Evolutionary conservation across 73 alveolate genomes (phyloP).

Genomic region (Tetrahymena elliotti): DNA sequence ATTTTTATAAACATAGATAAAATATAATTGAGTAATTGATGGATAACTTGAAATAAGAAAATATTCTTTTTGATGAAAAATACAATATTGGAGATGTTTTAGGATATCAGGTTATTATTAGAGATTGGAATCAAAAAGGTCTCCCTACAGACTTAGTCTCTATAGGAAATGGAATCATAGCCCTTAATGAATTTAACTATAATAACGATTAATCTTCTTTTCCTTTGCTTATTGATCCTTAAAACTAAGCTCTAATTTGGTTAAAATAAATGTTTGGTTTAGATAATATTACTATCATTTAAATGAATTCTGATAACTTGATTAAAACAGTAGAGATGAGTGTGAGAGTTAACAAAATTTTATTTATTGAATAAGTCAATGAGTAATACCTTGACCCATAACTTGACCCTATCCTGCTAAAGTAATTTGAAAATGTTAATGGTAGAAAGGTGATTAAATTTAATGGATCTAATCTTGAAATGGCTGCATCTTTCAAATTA

Average conservation of each 20-base stretch:
- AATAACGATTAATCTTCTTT: conserved; percentile 65
- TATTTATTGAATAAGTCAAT: conserved; percentile 78
- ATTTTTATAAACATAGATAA: conserved; percentile 46
- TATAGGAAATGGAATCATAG: conserved; percentile 86
- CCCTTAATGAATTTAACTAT: conserved; percentile 46
- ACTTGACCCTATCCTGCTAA: conserved; percentile 74
- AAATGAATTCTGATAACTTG: conserved; percentile 56
- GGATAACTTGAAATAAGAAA: conserved; percentile 53
- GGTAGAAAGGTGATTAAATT: conserved; percentile 69
- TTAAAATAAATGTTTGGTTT: conserved; percentile 65
- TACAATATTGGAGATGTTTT: conserved; percentile 67
- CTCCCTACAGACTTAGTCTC: conserved; percentile 96
- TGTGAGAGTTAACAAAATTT: conserved; percentile 50
- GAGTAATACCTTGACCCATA: conserved; percentile 75
- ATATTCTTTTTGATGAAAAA: conserved; percentile 62
- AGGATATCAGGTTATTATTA: conserved; percentile 83
- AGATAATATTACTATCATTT: conserved; percentile 46
- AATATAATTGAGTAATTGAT: conserved; percentile 57
- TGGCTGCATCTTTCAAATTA: conserved; percentile 73
- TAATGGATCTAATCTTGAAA: conserved; percentile 79
- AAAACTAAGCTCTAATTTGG: conserved; percentile 87
- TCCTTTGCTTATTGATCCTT: conserved; percentile 93
- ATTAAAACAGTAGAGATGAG: conserved; percentile 60
- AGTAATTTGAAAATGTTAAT: conserved; percentile 45
- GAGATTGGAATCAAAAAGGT: conserved; percentile 91